phyloP scores from a whole-genome alignment of 768 basidiomycete genomes.

The Chalciporus pseudorubinellus region DNA sequence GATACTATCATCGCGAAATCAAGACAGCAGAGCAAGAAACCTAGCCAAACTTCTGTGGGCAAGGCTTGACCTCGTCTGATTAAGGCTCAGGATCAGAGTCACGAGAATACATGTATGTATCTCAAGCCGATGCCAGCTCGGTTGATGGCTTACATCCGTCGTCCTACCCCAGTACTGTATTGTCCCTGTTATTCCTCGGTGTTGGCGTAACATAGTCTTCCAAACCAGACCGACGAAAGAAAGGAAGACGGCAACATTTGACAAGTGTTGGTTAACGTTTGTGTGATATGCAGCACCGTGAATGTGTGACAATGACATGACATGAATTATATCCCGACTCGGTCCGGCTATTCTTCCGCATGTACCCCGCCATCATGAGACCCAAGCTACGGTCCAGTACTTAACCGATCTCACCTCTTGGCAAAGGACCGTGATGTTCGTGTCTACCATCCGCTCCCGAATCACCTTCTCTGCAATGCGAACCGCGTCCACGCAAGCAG shows the following conservation, averaged over 20 bases:
- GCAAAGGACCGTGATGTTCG: slow-evolving; percentile 18
- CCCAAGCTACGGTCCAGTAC: not conserved
- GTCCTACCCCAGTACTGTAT: not conserved
- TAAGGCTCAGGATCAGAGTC: not conserved
- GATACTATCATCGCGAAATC: slow-evolving; percentile 28
- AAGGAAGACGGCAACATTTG: not conserved
- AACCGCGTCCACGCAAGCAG: slow-evolving; percentile 34
- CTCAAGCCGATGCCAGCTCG: not conserved
- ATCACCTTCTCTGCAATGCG: slow-evolving; percentile 15
- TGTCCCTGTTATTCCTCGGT: not conserved
- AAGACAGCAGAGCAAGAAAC: slow-evolving; percentile 16
- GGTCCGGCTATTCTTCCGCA: not conserved
- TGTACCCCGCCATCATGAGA: slow-evolving; percentile 2
- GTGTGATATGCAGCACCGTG: too few species aligned
- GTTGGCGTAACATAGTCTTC: not conserved
- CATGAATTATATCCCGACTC: too few species aligned
- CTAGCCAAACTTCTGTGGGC: not conserved
- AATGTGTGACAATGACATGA: not conserved
- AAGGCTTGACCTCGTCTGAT: not conserved
- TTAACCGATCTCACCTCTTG: slow-evolving; percentile 3
- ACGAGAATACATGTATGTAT: slow-evolving; percentile 4
- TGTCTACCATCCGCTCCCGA: slow-evolving; percentile 12
- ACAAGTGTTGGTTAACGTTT: not conserved
- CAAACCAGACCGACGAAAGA: not conserved
- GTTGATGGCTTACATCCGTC: too few species aligned